phyloP scores from a whole-genome alignment of 495 filamentous ascomycete genomes.

The Aspergillus diversus region DNA sequence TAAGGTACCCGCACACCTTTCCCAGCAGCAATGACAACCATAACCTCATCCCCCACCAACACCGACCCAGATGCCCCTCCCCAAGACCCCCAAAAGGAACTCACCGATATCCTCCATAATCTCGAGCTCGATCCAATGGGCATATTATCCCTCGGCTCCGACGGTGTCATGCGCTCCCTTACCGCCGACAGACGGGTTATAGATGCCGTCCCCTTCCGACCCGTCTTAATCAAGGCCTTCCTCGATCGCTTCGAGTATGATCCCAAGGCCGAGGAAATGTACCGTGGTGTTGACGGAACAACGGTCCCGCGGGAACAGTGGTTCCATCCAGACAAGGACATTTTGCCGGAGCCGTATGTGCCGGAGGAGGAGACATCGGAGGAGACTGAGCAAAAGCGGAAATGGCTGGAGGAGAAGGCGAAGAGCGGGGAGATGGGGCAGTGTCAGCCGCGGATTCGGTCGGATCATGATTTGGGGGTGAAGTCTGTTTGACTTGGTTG shows the following conservation, averaged over 20 bases:
- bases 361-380: slow-evolving; percentile 3
- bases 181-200: background rate
- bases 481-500: no score
- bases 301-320: slow-evolving; percentile 11
- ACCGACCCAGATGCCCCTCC: no score
- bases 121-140: background rate
- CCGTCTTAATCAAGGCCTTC: slow-evolving; percentile 8
- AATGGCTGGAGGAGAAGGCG: no score
- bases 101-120: no score
- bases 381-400: background rate
- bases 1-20: no score
- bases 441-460: no score
- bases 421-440: no score
- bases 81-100: no score
- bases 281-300: slow-evolving; percentile 10
- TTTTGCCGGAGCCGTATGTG: slow-evolving; percentile 3
- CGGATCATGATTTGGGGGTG: no score
- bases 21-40: no score
- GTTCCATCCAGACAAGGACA: slow-evolving; percentile 9
- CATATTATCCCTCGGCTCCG: background rate
- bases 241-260: slow-evolving; percentile 3
- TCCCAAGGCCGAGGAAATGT: background rate
- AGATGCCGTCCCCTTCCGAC: slow-evolving; percentile 8
- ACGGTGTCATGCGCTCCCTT: slow-evolving; percentile 13
- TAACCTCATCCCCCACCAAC: no score